These are phyloP conservation scores for Papiliotrema terrestris DNA, from an alignment of 1,284 basidiomycete species.

Conservation along the genomic window DNA sequence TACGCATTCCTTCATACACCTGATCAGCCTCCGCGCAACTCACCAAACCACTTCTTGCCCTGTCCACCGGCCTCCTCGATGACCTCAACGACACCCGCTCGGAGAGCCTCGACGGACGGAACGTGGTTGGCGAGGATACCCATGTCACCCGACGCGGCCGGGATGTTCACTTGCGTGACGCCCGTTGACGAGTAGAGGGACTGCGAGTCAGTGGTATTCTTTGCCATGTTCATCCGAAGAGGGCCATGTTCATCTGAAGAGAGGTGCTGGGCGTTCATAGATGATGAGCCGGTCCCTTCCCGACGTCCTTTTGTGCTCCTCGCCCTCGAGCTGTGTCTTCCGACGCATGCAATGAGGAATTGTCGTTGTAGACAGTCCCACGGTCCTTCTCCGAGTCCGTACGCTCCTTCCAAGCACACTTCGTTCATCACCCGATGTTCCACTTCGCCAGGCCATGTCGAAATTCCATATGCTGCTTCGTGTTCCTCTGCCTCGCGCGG, in stretches of 20 bases:
- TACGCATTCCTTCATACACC: neutral
- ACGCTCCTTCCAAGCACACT: no score
- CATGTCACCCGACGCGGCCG: conserved; percentile 95
- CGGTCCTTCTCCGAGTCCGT: no score
- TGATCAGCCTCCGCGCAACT: conserved; percentile 32
- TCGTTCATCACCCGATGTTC: no score
- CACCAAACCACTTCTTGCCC: conserved; percentile 92
- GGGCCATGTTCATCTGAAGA: neutral
- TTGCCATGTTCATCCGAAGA: neutral
- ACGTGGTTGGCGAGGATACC: conserved; percentile 97
- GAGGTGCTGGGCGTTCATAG: no score
- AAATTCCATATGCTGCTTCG: no score
- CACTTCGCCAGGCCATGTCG: no score
- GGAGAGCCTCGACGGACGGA: conserved; percentile 84
- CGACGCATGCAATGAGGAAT: no score
- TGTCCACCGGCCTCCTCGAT: conserved; percentile 67
- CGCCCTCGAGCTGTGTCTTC: no score
- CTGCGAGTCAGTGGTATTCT: conserved; percentile 51
- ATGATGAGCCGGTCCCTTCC: no score
- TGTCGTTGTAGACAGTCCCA: no score
- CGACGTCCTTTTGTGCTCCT: no score
- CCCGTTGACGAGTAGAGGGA: conserved; percentile 80
- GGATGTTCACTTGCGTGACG: conserved; percentile 89
- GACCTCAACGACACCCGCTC: conserved; percentile 89
- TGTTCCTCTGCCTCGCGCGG: no score